Percentiles rank a stretch among this genome's conserved stretches.
Conservation (phyloP, 768 basidiomycete species). For the Sistotremastrum niveocremeum region DNA sequence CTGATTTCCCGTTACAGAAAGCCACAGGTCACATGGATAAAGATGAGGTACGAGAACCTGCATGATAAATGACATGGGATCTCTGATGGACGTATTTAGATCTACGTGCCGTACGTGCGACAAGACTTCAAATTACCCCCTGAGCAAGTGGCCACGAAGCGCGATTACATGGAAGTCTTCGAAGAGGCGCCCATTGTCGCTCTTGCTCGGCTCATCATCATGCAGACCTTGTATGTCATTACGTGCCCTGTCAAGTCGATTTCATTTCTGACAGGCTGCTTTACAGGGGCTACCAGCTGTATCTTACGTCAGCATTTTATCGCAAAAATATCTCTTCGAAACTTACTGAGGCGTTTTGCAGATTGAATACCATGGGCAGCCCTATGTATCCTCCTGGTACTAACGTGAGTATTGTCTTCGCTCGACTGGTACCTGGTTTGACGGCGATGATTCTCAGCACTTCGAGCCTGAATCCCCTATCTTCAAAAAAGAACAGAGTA, state of each 20-base stretch:
- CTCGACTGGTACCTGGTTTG: too few relatives aligned
- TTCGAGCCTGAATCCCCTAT: conserved; percentile 15
- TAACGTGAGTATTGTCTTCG: conserved; percentile 3
- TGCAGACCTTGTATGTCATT: conserved; percentile 13
- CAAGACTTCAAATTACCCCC: conserved; percentile 15
- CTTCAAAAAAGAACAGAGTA: conserved; percentile 3
- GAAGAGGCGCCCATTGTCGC: conserved; percentile 19
- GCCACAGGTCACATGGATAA: neutral
- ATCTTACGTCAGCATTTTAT: conserved; percentile 11
- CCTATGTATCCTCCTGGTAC: conserved; percentile 17
- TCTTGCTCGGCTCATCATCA: conserved; percentile 13
- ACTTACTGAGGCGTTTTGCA: too few relatives aligned
- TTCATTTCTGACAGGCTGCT: neutral
- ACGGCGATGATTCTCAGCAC: conserved; percentile 2
- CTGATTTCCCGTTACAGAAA: neutral
- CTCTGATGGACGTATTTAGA: neutral
- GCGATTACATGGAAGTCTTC: conserved; percentile 17
- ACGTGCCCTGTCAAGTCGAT: neutral
- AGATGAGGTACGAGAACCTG: neutral
- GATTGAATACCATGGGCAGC: conserved; percentile 16
- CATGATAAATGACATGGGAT: too few relatives aligned
- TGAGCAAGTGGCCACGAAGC: conserved; percentile 9
- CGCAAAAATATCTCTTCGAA: too few relatives aligned
- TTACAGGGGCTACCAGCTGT: conserved; percentile 15
- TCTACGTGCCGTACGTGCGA: conserved; percentile 17